Evolutionary conservation across 768 basidiomycete genomes (phyloP), one percentile per base, ranked within the genome.

Genomic region (Psilocybe subaeruginosa): DNA sequence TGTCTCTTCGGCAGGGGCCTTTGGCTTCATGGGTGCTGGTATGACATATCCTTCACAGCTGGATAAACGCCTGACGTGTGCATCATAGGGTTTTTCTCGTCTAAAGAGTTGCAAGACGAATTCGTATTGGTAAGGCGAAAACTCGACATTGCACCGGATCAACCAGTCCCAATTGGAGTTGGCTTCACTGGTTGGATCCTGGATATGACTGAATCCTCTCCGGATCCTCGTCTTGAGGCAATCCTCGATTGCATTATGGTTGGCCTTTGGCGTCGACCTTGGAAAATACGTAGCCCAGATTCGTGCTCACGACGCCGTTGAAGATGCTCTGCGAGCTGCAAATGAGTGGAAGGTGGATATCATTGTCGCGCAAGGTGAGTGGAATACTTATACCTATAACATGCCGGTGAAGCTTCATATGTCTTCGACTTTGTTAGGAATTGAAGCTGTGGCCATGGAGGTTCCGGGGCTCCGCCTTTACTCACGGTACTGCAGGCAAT

Each of bases 311-410:
- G 71, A 77, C 58, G 61, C 58, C 0, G 78, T 80, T 2, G 76
- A 82, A 52, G 79, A 80, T 27, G 87, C 86, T 1, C 69, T 78
- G 29, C 64, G 72, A n/a, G 87, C 85, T 11, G 70, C 72, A 12
- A 71, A 81, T 14, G 74, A 81, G 5, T 84, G 80, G 80, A 78
- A 81, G 45, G 82, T 80, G 0, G 90, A 91, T 66, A 81, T 85
- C 2, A 60, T 91, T 35, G 85, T 91, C 4, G 84, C 81, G 0
- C 89, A 91, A 81, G 89, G 90, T 85, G 29, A n/a, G 52, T 12
- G 19, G 37, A 3, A 17, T 14, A 11, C 5, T 8, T 4, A 35
- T 33, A 9, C 1, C 17, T 33, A 6, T 8, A 11, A 39, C 31
- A 33, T 39, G 49, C 16, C 19, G 19, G 4, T 27, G 29, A 12